These are phyloP conservation scores for Euphrasia arctica DNA, from an alignment of 305 asterid genomes.

Conservation along the genomic window DNA sequence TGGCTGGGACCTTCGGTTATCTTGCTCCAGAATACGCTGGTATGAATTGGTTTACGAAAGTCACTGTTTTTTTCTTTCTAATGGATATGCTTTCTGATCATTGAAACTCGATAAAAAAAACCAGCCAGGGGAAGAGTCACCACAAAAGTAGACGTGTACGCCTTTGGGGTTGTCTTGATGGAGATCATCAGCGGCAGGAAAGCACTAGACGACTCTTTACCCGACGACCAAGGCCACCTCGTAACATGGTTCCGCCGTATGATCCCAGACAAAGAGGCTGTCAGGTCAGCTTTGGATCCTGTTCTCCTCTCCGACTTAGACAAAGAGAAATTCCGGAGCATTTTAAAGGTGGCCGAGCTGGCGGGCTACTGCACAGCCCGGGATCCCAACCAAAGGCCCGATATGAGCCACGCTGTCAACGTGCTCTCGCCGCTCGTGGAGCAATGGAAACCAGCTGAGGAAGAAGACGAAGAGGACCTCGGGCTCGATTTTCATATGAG, in stretches of 20 bases:
- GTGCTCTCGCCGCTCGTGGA: constrained; percentile 59
- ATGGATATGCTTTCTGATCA: not conserved
- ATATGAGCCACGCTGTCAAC: constrained; percentile 76
- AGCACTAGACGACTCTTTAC: constrained; percentile 61
- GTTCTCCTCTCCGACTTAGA: constrained; percentile 34
- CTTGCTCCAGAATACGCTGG: constrained; percentile 96
- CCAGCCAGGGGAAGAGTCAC: constrained; percentile 89
- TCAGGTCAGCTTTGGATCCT: constrained; percentile 47
- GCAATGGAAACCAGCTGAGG: constrained; percentile 60
- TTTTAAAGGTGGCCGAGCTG: constrained; percentile 59
- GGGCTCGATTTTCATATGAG: constrained; percentile 42
- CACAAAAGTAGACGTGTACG: constrained; percentile 72
- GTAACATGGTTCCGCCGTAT: constrained; percentile 67
- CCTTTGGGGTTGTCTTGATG: constrained; percentile 89
- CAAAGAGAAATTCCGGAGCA: constrained; percentile 47
- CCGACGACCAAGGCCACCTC: constrained; percentile 59
- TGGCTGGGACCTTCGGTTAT: constrained; percentile 94
- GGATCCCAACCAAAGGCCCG: constrained; percentile 68
- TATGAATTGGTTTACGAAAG: constrained; percentile 26
- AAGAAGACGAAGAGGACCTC: constrained; percentile 29
- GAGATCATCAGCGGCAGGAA: constrained; percentile 69
- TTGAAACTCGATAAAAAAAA: constrained; percentile 14
- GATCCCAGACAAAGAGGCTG: constrained; percentile 39
- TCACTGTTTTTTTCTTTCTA: too few relatives aligned
- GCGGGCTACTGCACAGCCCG: constrained; percentile 80